Percentiles rank a stretch among this genome's conserved stretches.
phyloP scores from a whole-genome alignment of 2,329 filamentous ascomycete genomes.

The Pseudogymnoascus sp. region DNA sequence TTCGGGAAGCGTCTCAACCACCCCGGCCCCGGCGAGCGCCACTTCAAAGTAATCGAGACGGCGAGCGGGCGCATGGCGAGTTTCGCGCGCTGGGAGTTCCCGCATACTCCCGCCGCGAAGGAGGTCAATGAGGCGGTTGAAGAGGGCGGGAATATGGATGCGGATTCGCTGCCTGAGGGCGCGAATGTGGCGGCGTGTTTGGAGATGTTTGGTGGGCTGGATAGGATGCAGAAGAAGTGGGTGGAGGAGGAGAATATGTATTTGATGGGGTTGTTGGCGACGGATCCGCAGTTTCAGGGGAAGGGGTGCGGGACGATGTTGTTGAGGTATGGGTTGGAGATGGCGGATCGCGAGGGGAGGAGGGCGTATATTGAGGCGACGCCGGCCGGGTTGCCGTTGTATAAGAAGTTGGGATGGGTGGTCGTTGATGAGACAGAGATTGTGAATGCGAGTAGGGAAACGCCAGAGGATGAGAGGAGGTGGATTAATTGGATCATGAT shows the following conservation, averaged over 20 bases:
- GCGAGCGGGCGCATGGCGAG: slow-evolving; percentile 25
- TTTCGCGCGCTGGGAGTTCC: slow-evolving; percentile 30
- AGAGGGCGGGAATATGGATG: slow-evolving; percentile 13
- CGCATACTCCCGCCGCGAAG: slow-evolving; percentile 20
- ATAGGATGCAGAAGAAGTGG: slow-evolving; percentile 24
- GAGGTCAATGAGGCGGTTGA: background rate
- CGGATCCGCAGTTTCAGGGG: slow-evolving; percentile 29
- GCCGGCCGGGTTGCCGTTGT: slow-evolving; percentile 28
- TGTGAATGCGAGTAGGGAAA: slow-evolving; percentile 18
- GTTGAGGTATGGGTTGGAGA: slow-evolving; percentile 28
- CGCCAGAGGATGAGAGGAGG: slow-evolving; percentile 17
- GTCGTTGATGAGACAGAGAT: slow-evolving; percentile 26
- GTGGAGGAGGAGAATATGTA: slow-evolving; percentile 27
- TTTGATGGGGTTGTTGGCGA: slow-evolving; percentile 30
- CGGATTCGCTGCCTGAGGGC: slow-evolving; percentile 24
- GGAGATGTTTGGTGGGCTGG: slow-evolving; percentile 26
- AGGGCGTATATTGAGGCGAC: slow-evolving; percentile 34
- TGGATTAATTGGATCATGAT: slow-evolving; percentile 22
- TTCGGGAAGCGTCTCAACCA: slow-evolving; percentile 24
- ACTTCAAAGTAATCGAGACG: slow-evolving; percentile 29
- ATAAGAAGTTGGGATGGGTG: slow-evolving; percentile 32
- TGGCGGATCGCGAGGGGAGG: slow-evolving; percentile 29
- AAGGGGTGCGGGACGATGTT: slow-evolving; percentile 30
- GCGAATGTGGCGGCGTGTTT: slow-evolving; percentile 23
- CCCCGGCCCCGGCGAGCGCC: slow-evolving; percentile 19